A percentile compares a stretch with the other conserved stretches of the same genome.
These are phyloP conservation scores for Xylariaceae sp. DNA, from an alignment of 2,329 filamentous ascomycete species.

Conservation along the genomic window DNA sequence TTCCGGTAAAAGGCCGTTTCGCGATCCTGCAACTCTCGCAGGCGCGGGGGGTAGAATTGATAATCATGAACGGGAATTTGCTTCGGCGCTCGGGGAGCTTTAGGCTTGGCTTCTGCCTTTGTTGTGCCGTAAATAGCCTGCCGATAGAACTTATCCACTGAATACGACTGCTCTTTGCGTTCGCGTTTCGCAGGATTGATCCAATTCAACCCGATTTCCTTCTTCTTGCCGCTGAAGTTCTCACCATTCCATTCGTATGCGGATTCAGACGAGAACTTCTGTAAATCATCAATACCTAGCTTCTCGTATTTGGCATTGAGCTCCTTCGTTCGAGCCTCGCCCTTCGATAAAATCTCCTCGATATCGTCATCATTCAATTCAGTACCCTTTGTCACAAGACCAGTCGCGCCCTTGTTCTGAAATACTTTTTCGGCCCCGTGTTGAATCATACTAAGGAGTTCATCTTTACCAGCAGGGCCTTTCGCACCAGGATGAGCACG, in stretches of 20 bases:
- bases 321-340: slow-evolving; percentile 83
- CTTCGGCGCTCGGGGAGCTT: slow-evolving; percentile 91
- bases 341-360: slow-evolving; percentile 78
- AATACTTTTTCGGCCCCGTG: slow-evolving; percentile 97
- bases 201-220: slow-evolving; percentile 90
- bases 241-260: slow-evolving; percentile 99
- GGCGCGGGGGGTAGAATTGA: slow-evolving; percentile 85
- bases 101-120: slow-evolving; percentile 80
- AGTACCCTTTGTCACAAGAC: slow-evolving; percentile 55
- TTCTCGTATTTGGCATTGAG: slow-evolving; percentile 95
- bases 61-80: slow-evolving; percentile 92
- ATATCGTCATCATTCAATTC: slow-evolving; percentile 85
- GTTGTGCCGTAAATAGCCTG: slow-evolving; percentile 76
- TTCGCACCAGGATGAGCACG: slow-evolving; percentile 87
- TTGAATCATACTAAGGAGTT: slow-evolving; percentile 96
- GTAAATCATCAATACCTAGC: slow-evolving; percentile 90
- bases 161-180: slow-evolving; percentile 96
- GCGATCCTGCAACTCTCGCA: slow-evolving; percentile 88
- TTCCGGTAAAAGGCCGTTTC: slow-evolving; percentile 96
- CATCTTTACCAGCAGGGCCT: slow-evolving; percentile 90
- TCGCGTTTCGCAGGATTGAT: slow-evolving; percentile 98
- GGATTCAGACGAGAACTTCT: slow-evolving; percentile 96
- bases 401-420: slow-evolving; percentile 63
- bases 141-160: slow-evolving; percentile 98
- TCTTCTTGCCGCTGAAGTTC: slow-evolving; percentile 87